phyloP scores from a whole-genome alignment of 257 asterid species.

The Thymus quinquecostatus region DNA sequence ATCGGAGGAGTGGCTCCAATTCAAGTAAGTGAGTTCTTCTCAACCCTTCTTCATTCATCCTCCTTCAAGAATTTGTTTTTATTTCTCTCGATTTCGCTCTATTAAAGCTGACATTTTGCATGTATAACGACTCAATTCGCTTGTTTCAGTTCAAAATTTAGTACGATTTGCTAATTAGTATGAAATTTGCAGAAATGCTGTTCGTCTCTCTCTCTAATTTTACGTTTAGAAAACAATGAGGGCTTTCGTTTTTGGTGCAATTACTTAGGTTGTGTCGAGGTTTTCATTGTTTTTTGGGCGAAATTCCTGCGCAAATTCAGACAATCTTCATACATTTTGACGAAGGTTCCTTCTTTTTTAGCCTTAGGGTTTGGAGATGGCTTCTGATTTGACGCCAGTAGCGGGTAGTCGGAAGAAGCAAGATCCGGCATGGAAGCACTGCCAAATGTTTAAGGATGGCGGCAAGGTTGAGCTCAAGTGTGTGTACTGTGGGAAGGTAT shows the following conservation, averaged over 20 bases:
- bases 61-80: conserved; percentile 7
- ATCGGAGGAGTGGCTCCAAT: background rate
- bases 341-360: conserved; percentile 22
- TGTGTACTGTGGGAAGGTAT: conserved; percentile 80
- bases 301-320: background rate
- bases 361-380: conserved; percentile 44
- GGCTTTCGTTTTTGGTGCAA: background rate
- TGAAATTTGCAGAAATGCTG: background rate
- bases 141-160: conserved; percentile 14
- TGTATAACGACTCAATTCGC: conserved; percentile 25
- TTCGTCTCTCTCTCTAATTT: conserved; percentile 19
- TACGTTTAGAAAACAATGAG: background rate
- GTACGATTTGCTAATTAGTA: conserved; percentile 5
- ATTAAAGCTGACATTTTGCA: conserved; percentile 22
- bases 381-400: conserved; percentile 60
- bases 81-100: conserved; percentile 18
- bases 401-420: conserved; percentile 76
- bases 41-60: conserved; percentile 2
- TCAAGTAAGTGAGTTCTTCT: conserved; percentile 41
- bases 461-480: conserved; percentile 79
- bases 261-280: background rate
- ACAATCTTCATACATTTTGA: background rate
- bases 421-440: conserved; percentile 98
- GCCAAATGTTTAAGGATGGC: conserved; percentile 77
- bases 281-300: background rate